Evolutionary conservation across 148 eudicot species (phyloP).

Genomic region (Agrostemma githago): DNA sequence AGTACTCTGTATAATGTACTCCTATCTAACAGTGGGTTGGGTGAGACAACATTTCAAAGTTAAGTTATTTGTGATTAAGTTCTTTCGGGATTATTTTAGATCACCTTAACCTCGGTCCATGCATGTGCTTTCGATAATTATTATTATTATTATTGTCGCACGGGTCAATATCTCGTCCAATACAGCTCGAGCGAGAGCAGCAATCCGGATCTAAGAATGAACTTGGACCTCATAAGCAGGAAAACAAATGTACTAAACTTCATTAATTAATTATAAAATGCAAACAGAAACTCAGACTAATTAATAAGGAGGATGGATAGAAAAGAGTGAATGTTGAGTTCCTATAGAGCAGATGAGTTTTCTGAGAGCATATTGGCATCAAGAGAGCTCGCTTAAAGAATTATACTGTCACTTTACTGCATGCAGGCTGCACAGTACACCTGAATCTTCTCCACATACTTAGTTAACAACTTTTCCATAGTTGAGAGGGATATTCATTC

Average conservation of each 20-base stretch:
- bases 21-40: neutral
- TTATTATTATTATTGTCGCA: neutral
- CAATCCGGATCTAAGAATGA: too few relatives aligned
- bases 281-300: neutral
- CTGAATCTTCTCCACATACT: slow-evolving; percentile 17
- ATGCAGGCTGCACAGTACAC: neutral
- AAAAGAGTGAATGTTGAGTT: slow-evolving; percentile 6
- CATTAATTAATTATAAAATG: neutral
- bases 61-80: neutral
- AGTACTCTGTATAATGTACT: too few relatives aligned
- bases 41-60: neutral
- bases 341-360: neutral
- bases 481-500: slow-evolving; percentile 15
- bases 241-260: neutral
- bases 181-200: too few relatives aligned
- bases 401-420: slow-evolving; percentile 6
- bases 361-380: slow-evolving; percentile 5
- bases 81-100: neutral
- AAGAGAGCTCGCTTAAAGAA: slow-evolving; percentile 20
- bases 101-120: neutral
- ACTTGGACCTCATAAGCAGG: neutral
- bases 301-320: neutral
- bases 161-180: neutral
- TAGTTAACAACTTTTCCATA: slow-evolving; percentile 21
- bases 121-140: neutral